phyloP scores from a whole-genome alignment of 371 early-diverging fungal species.

The Zychaea mexicana region DNA sequence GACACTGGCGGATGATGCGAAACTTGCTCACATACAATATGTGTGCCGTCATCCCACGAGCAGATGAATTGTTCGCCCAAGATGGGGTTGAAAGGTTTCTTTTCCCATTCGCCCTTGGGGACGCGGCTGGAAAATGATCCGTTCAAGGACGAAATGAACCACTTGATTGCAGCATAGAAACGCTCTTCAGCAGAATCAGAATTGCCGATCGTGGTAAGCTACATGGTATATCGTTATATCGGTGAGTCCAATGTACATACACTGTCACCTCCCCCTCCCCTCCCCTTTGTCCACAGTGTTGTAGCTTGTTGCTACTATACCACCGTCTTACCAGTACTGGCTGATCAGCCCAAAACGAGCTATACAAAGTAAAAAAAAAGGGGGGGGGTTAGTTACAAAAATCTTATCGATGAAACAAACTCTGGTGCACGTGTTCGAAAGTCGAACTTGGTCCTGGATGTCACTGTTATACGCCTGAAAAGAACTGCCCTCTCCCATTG shows the following conservation, averaged over 20 bases:
- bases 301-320: too few species aligned
- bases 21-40: constrained; percentile 74
- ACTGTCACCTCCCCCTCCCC: not conserved
- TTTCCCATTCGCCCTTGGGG: constrained; percentile 76
- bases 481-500: too few species aligned
- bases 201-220: constrained; percentile 57
- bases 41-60: constrained; percentile 69
- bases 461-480: too few species aligned
- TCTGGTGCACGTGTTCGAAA: not conserved
- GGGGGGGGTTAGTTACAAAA: not conserved
- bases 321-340: constrained; percentile 41
- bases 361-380: constrained; percentile 19
- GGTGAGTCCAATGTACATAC: not conserved
- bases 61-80: constrained; percentile 81
- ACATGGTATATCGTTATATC: not conserved
- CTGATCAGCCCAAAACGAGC: constrained; percentile 52
- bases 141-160: constrained; percentile 80
- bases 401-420: not conserved
- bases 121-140: constrained; percentile 72
- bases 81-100: constrained; percentile 89
- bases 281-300: too few species aligned
- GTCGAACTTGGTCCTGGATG: not conserved
- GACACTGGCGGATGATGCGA: constrained; percentile 83
- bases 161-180: constrained; percentile 70
- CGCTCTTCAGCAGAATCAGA: constrained; percentile 68